phyloP scores from a whole-genome alignment of 2,329 filamentous ascomycete genomes.

The Waltergamsia citrina region DNA sequence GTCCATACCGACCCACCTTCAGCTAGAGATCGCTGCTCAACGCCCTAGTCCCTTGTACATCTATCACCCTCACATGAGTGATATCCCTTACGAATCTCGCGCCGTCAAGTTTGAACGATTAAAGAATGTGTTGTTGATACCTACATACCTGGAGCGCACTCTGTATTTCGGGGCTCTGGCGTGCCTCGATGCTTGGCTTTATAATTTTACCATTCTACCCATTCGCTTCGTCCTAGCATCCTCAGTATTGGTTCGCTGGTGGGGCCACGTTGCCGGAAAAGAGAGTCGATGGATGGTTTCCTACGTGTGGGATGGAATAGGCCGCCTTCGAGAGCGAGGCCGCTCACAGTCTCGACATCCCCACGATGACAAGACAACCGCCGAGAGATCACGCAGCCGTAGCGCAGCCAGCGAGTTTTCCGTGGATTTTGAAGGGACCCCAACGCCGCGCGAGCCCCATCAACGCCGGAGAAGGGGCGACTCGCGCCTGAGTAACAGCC shows the following conservation, averaged over 20 bases:
- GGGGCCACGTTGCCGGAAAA: conserved; percentile 60
- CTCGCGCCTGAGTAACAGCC: conserved; percentile 2
- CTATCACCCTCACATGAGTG: conserved; percentile 44
- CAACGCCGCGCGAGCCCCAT: conserved; percentile 3
- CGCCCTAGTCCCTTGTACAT: conserved; percentile 58
- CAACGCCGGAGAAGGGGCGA: conserved; percentile 3
- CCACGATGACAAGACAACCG: conserved; percentile 8
- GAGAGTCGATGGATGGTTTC: conserved; percentile 63
- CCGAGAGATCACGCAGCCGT: conserved; percentile 26
- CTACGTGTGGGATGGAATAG: conserved; percentile 73
- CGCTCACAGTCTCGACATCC: conserved; percentile 27
- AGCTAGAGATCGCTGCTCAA: conserved; percentile 53
- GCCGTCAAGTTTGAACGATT: conserved; percentile 86
- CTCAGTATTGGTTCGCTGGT: conserved; percentile 69
- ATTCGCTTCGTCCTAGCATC: conserved; percentile 78
- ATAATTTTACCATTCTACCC: conserved; percentile 91
- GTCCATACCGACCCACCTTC: conserved; percentile 56
- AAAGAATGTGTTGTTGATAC: conserved; percentile 77
- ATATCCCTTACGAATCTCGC: conserved; percentile 80
- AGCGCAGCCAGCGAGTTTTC: conserved; percentile 14
- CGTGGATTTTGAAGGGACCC: conserved; percentile 4
- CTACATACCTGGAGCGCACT: conserved; percentile 72
- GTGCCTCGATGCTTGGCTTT: conserved; percentile 92
- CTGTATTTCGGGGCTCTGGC: conserved; percentile 83
- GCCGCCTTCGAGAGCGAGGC: conserved; percentile 63